Conservation (phyloP, 441 rosid species). For the Metrosideros polymorpha region DNA sequence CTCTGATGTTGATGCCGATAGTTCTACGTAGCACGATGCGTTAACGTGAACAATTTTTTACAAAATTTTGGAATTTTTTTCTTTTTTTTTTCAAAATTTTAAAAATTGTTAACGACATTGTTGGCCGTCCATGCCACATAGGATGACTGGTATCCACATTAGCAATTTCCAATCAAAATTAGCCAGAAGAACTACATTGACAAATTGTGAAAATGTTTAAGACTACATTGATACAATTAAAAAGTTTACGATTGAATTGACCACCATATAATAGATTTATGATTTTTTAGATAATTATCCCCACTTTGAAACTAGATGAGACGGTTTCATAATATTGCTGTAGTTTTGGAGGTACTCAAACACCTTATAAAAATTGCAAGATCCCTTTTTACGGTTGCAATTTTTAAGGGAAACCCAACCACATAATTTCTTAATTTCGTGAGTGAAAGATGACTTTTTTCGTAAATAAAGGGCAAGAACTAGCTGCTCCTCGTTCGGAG, state of each 20-base stretch:
- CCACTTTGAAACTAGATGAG: background rate
- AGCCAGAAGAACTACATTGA: background rate
- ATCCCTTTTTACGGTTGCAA: accelerated
- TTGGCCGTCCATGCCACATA: accelerated
- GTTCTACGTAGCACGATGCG: accelerated
- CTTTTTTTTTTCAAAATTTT: background rate
- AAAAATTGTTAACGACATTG: accelerated
- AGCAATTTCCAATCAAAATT: background rate
- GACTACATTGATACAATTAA: background rate
- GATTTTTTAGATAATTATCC: background rate
- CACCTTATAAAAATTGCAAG: background rate
- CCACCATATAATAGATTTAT: accelerated
- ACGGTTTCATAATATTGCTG: background rate
- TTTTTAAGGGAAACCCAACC: background rate
- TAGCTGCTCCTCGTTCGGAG: background rate
- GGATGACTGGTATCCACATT: accelerated
- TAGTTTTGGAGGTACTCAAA: background rate
- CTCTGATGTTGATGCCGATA: accelerated
- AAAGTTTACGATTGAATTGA: accelerated
- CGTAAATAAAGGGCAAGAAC: background rate
- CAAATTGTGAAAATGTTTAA: background rate
- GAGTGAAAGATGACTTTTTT: background rate
- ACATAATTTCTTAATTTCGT: background rate
- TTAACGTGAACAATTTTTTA: too few relatives aligned
- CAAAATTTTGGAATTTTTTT: too few relatives aligned